Conservation (phyloP, 2,329 filamentous ascomycete species). For the Zymoseptoria pseudotritici region DNA sequence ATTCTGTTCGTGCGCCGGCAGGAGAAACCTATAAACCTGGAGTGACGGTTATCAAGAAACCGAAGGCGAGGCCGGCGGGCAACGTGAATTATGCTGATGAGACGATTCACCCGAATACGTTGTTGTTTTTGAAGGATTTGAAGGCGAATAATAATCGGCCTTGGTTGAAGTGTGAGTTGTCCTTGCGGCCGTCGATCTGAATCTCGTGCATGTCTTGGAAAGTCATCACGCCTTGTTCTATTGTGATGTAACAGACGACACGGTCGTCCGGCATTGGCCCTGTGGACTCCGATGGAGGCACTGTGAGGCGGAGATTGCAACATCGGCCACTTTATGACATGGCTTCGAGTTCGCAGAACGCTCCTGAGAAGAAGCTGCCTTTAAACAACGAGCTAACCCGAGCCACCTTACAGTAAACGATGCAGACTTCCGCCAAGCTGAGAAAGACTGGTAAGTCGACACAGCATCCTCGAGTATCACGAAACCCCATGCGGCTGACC, state of each 20-base stretch:
- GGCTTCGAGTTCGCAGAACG: no score
- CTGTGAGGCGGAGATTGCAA: no score
- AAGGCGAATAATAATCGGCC: constrained; percentile 54
- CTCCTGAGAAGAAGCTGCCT: no score
- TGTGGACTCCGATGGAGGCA: no score
- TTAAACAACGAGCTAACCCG: background rate
- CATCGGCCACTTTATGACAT: no score
- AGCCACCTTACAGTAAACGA: constrained; percentile 57
- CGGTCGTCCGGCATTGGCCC: background rate
- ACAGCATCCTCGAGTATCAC: background rate
- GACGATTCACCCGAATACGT: constrained; percentile 56
- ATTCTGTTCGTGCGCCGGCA: background rate
- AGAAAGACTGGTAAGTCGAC: constrained; percentile 59
- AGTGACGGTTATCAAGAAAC: constrained; percentile 54
- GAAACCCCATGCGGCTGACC: background rate
- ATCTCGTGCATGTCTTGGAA: background rate
- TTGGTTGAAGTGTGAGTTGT: constrained; percentile 54
- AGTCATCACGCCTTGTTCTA: background rate
- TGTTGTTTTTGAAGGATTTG: constrained; percentile 53
- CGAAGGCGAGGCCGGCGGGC: constrained; percentile 54
- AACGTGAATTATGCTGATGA: constrained; percentile 50
- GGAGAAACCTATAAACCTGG: constrained; percentile 51
- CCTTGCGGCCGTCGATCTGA: background rate
- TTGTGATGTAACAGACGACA: background rate
- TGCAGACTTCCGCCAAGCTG: constrained; percentile 66